Evolutionary conservation across 768 basidiomycete species (phyloP), one percentile per base, ranked within the genome.

Genomic region (Cubamyces sp.): DNA sequence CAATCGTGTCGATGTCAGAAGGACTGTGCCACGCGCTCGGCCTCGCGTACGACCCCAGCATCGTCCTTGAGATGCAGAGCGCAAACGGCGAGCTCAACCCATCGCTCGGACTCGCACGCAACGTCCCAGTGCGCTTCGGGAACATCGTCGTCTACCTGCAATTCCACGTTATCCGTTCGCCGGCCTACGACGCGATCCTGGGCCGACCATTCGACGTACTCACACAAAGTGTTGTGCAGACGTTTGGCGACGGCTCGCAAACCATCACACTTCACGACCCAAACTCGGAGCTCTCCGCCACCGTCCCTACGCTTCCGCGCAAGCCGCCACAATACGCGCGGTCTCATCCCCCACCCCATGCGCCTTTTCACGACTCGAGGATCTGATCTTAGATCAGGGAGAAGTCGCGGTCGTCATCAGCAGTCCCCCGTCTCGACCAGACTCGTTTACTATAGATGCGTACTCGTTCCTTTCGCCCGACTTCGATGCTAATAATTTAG

Each of bases 1-100:
- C 67, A 6, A 68, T 72, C 23, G 30, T 69, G n/a, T 54, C 66
- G 0, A 72, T 72, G 68, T 69, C 69, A 0, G 68, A 70, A 39
- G 61, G 51, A 0, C 49, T 70, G 14, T 62, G 58, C 12, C 58
- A 65, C 43, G 37, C 28, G 1, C 54, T 65, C 30, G 62, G 60
- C 6, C 58, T 69, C 21, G 48, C 54, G 3, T 66, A 52, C 55
- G 60, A 68, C 52, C 67, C 62, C 1, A 23, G 18, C 11, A n/a
- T 66, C 37, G 14, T 40, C 5, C 50, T 68, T 0, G n/a, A 56
- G 6, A 65, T 68, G 64, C 61, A 64, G 34, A 61, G 43, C 25
- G 61, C 67, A 16, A 68, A 68, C 43, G 62, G 64, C 14, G 30
- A 47, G 0, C 5, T 37, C 40, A 46, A 54, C 41, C 40, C 26